A percentile compares a stretch with the other conserved stretches of the same genome.
phyloP scores from a whole-genome alignment of 179 eudicot species.

The Heliamphora pulchella region DNA sequence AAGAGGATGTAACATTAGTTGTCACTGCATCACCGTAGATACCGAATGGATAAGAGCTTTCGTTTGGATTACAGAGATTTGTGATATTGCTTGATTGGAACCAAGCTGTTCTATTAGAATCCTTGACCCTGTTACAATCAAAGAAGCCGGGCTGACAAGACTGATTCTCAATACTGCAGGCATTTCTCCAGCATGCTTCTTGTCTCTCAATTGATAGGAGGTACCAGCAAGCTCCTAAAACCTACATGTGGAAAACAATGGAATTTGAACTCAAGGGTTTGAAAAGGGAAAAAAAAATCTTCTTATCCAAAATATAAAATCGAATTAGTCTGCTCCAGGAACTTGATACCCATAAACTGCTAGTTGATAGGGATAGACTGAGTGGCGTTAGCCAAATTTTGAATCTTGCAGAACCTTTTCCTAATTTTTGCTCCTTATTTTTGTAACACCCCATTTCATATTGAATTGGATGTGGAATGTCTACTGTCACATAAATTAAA shows the following conservation, averaged over 20 bases:
- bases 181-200: conserved; percentile 58
- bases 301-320: not conserved
- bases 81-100: conserved; percentile 43
- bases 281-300: not conserved
- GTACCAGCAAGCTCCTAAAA: conserved; percentile 69
- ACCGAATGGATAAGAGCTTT: conserved; percentile 39
- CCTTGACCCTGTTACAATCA: conserved; percentile 34
- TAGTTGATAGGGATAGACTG: not conserved
- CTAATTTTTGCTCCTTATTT: not conserved
- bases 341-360: not conserved
- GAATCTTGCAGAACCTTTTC: not conserved
- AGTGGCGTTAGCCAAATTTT: not conserved
- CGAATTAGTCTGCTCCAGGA: not conserved
- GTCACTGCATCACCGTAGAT: conserved; percentile 47
- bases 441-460: too few relatives aligned
- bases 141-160: conserved; percentile 39
- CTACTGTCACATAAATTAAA: too few relatives aligned
- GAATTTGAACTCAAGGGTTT: not conserved
- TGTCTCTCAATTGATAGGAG: conserved; percentile 60
- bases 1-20: conserved; percentile 31
- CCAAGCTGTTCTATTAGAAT: conserved; percentile 35
- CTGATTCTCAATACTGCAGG: conserved; percentile 31
- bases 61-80: conserved; percentile 39
- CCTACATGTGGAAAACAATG: conserved; percentile 27
- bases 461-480: too few relatives aligned